Evolutionary conservation across 169 alveolate species (phyloP).

Genomic region (Plasmodium malariae): DNA sequence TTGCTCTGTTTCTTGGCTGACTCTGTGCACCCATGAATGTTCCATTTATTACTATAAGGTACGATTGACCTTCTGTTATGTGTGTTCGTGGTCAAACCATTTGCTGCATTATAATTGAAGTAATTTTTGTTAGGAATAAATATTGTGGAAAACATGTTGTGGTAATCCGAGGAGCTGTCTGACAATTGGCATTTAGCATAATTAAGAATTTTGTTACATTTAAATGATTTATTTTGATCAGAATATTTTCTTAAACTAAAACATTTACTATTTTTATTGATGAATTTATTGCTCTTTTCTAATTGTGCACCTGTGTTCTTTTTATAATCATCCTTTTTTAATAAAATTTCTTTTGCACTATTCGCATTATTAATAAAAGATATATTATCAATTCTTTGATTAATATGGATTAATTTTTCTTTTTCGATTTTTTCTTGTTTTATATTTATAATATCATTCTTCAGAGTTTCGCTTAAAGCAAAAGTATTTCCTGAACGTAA

Average conservation of each 20-base stretch:
- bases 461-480: neutral
- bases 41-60: neutral
- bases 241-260: neutral
- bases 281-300: neutral
- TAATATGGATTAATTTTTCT: neutral
- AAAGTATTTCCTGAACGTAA: neutral
- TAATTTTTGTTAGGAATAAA: neutral
- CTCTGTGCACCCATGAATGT: neutral
- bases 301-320: neutral
- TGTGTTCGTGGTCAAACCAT: neutral
- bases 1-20: neutral
- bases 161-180: neutral
- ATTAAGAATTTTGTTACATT: neutral
- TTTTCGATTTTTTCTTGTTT: neutral
- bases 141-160: neutral
- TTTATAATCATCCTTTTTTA: neutral
- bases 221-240: neutral
- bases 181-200: neutral
- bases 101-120: neutral
- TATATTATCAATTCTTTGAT: neutral
- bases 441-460: neutral
- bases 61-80: neutral
- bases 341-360: neutral
- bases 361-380: neutral
- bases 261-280: neutral